Percentiles rank a stretch among this genome's conserved stretches.
Evolutionary conservation across 805 yeast species (phyloP).

Genomic region (Saccharomyces cerevisiae): DNA sequence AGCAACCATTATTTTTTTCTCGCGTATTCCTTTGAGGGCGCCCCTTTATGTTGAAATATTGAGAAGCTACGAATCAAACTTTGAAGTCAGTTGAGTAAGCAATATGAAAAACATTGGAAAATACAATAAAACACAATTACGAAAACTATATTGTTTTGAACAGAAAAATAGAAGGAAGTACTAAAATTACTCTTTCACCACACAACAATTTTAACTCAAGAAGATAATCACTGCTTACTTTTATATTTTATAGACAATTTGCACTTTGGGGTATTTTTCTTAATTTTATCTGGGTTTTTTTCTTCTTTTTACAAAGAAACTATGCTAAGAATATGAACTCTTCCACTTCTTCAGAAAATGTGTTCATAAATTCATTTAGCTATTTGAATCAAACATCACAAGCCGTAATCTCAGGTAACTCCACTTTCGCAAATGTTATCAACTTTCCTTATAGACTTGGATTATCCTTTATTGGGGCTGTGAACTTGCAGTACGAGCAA

Average conservation of each 20-base stretch:
- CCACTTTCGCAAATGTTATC: slow-evolving; percentile 5
- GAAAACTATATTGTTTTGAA: too few species aligned
- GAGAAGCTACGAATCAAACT: background rate
- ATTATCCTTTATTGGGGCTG: slow-evolving; percentile 11
- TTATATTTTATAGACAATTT: background rate
- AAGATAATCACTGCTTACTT: background rate
- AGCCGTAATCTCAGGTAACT: slow-evolving; percentile 12
- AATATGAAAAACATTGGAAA: background rate
- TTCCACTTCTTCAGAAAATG: background rate
- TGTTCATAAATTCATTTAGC: slow-evolving; percentile 1
- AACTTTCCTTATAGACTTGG: slow-evolving; percentile 13
- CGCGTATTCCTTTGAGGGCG: background rate
- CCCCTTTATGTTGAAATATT: background rate
- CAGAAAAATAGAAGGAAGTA: background rate
- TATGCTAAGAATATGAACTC: background rate
- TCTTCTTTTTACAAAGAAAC: background rate
- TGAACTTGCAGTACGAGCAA: slow-evolving; percentile 18
- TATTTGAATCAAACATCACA: slow-evolving; percentile 21
- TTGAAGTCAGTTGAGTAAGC: background rate
- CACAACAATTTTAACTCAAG: background rate
- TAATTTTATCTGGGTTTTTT: background rate
- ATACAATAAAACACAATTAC: background rate
- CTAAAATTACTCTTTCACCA: background rate
- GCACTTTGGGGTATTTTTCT: background rate
- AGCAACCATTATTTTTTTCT: background rate